A percentile compares a stretch with the other conserved stretches of the same genome.
Evolutionary conservation across 2,329 filamentous ascomycete genomes (phyloP).

Genomic region (Aspergillus eucalypticola): DNA sequence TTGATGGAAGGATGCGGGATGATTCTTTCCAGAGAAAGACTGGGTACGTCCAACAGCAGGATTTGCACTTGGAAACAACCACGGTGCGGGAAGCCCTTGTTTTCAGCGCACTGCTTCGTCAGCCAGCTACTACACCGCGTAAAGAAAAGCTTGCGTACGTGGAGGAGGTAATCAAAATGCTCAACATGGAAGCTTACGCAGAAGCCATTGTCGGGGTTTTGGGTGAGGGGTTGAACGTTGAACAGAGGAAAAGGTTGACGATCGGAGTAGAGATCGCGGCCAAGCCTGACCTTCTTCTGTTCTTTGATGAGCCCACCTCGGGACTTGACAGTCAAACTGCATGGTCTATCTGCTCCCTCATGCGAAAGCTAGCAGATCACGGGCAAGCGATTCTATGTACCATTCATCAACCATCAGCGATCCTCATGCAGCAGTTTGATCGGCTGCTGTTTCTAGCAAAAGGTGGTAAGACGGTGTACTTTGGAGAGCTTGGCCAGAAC

Average conservation of each 20-base stretch:
- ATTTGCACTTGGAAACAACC: conserved; percentile 78
- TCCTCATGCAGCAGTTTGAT: conserved; percentile 83
- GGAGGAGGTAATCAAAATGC: conserved; percentile 80
- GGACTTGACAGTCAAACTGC: conserved; percentile 89
- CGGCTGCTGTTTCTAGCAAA: conserved; percentile 62
- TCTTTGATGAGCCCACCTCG: conserved; percentile 90
- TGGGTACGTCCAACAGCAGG: conserved; percentile 74
- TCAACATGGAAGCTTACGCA: conserved; percentile 85
- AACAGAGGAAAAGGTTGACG: conserved; percentile 72
- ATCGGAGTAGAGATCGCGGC: conserved; percentile 92
- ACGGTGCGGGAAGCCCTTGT: conserved; percentile 84
- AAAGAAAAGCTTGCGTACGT: conserved; percentile 82
- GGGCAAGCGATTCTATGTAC: conserved; percentile 93
- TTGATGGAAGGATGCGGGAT: conserved; percentile 71
- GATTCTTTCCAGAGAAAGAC: conserved; percentile 64
- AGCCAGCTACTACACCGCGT: conserved; percentile 69
- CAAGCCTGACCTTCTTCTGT: conserved; percentile 81
- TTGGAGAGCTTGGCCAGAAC: conserved; percentile 63
- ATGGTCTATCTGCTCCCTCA: conserved; percentile 81
- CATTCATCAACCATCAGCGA: conserved; percentile 89
- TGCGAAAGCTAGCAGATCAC: conserved; percentile 83
- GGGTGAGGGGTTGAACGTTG: conserved; percentile 68
- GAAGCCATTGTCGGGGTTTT: conserved; percentile 85
- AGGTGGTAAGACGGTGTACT: conserved; percentile 67
- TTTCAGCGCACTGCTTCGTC: conserved; percentile 81